These are phyloP conservation scores for Vigna reflexopilosa DNA, from an alignment of 306 rosid species.

Conservation along the genomic window DNA sequence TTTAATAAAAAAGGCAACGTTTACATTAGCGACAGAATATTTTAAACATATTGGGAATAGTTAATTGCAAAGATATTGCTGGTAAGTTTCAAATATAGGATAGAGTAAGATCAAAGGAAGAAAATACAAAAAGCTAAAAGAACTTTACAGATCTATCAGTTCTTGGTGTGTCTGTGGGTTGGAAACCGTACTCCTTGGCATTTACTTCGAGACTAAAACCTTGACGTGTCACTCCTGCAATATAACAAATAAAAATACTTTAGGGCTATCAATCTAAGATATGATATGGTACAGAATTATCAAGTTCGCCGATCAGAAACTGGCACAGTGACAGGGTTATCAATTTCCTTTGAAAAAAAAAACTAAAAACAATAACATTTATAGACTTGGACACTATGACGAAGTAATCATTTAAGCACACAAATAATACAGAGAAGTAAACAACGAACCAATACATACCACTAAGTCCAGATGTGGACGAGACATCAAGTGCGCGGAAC, in stretches of 20 bases:
- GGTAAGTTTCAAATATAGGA: constrained; percentile 23
- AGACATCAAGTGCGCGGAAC: constrained; percentile 60
- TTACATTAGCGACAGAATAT: constrained; percentile 6
- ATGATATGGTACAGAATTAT: constrained; percentile 30
- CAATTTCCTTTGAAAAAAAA: constrained; percentile 11
- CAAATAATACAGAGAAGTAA: constrained; percentile 23
- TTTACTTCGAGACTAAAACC: constrained; percentile 84
- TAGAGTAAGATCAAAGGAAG: constrained; percentile 21
- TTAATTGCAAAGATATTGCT: constrained; percentile 28
- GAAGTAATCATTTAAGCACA: constrained; percentile 13
- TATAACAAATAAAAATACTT: constrained; percentile 38
- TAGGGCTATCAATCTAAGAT: constrained; percentile 8
- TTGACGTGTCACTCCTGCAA: constrained; percentile 87
- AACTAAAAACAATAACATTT: constrained; percentile 5
- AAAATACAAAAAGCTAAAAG: constrained; percentile 29
- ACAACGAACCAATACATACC: constrained; percentile 60
- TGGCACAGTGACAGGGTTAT: neutral
- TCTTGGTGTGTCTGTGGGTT: constrained; percentile 93
- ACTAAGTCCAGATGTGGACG: constrained; percentile 63
- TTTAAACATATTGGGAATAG: constrained; percentile 15
- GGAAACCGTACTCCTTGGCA: constrained; percentile 85
- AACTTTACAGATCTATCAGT: constrained; percentile 90
- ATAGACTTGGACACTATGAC: neutral
- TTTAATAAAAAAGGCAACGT: neutral
- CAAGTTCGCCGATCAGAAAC: constrained; percentile 35